Evolutionary conservation across 75 land plant species (phyloP).

Genomic region (Pseudotsuga menziesii): DNA sequence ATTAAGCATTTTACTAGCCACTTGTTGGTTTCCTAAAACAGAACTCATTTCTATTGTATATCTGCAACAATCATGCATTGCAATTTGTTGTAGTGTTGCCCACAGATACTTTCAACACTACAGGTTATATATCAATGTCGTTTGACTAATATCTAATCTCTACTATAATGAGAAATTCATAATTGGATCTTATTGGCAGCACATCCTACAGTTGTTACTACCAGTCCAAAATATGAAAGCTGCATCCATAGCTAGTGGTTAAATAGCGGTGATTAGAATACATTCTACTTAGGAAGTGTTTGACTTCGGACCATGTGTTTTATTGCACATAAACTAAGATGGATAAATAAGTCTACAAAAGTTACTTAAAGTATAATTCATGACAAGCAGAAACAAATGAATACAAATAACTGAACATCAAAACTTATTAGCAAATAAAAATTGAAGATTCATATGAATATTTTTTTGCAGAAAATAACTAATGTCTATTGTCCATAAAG

Average conservation of each 20-base stretch:
- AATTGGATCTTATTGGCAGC: slow-evolving; percentile 11
- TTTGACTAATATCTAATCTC: too few relatives aligned
- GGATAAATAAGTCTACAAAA: not conserved
- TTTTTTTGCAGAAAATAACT: not conserved
- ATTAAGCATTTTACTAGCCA: too few relatives aligned
- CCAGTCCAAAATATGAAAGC: slow-evolving; percentile 91
- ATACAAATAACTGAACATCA: not conserved
- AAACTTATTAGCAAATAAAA: not conserved
- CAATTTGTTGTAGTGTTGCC: too few relatives aligned
- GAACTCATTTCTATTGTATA: too few relatives aligned
- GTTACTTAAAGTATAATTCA: slow-evolving; percentile 1
- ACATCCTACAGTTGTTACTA: slow-evolving; percentile 34
- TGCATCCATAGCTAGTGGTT: slow-evolving; percentile 20
- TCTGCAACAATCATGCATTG: too few relatives aligned
- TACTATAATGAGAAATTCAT: not conserved
- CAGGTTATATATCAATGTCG: too few relatives aligned
- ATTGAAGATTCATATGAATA: not conserved
- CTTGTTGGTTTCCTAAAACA: too few relatives aligned
- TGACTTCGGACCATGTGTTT: not conserved
- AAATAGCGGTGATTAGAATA: not conserved
- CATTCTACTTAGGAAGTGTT: not conserved
- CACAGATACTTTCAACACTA: too few relatives aligned
- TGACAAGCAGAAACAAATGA: slow-evolving; percentile 3
- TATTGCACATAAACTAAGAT: not conserved
- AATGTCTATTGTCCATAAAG: too few relatives aligned